Evolutionary conservation across 2,329 filamentous ascomycete genomes (phyloP).

Genomic region (Fusarium nodosum): DNA sequence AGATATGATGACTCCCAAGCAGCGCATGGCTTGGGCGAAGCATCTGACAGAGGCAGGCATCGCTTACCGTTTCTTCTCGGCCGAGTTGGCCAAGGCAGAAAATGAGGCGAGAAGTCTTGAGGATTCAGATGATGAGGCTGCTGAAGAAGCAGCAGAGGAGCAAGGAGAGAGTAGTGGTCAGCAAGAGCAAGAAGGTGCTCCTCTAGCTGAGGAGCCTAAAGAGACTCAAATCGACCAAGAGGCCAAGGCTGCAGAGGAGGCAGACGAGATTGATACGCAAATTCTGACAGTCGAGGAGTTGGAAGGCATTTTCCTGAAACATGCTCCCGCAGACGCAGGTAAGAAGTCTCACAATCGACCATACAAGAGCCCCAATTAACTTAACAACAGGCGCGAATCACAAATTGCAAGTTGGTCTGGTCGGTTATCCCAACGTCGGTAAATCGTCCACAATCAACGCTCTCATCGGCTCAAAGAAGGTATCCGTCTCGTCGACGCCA

Average conservation of each 20-base stretch:
- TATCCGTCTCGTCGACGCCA: conserved; percentile 95
- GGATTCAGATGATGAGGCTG: conserved; percentile 59
- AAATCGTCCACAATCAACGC: conserved; percentile 99
- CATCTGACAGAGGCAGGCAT: conserved; percentile 87
- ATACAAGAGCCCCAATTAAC: conserved; percentile 22
- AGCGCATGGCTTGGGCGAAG: conserved; percentile 86
- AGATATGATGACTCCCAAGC: conserved; percentile 95
- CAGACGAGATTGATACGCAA: conserved; percentile 72
- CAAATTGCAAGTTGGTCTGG: conserved; percentile 91
- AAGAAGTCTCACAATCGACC: conserved; percentile 46
- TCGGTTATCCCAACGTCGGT: conserved; percentile 98
- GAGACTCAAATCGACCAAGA: conserved; percentile 18
- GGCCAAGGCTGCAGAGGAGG: conserved; percentile 40
- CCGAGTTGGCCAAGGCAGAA: conserved; percentile 88
- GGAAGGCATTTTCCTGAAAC: conserved; percentile 86
- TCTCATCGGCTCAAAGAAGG: conserved; percentile 97
- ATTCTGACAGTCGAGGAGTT: conserved; percentile 95
- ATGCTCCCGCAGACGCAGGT: conserved; percentile 70
- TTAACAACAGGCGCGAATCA: conserved; percentile 59
- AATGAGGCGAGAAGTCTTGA: conserved; percentile 78
- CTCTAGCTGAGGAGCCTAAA: conserved; percentile 50
- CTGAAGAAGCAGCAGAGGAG: conserved; percentile 47
- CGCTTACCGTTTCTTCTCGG: conserved; percentile 96
- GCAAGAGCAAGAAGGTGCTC: conserved; percentile 45
- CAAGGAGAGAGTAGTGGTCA: conserved; percentile 47